Conservation (phyloP, 2,329 filamentous ascomycete species). For the Fusarium sublunatum region DNA sequence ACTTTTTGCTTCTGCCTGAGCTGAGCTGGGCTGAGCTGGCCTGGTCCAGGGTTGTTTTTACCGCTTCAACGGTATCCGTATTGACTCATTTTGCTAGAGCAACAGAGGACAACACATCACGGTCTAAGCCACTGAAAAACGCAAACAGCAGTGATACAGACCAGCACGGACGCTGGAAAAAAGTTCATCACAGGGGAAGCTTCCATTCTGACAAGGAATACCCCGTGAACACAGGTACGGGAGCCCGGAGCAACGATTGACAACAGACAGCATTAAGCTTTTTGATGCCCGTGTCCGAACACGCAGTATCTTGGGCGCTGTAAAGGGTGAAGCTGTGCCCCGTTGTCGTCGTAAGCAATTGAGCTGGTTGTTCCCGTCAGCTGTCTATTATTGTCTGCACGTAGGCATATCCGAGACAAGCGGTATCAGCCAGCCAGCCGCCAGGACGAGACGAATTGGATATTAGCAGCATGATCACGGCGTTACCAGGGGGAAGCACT, state of each 20-base stretch:
- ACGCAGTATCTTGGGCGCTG: slow-evolving; percentile 18
- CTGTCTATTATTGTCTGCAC: slow-evolving; percentile 14
- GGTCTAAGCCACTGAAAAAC: slow-evolving; percentile 25
- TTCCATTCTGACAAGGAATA: slow-evolving; percentile 25
- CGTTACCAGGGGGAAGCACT: slow-evolving; percentile 7
- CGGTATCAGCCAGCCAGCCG: slow-evolving; percentile 24
- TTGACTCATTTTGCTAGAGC: slow-evolving; percentile 38
- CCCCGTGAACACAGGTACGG: slow-evolving; percentile 17
- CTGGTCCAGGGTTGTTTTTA: slow-evolving; percentile 29
- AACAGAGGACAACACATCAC: slow-evolving; percentile 38
- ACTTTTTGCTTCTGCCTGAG: slow-evolving; percentile 24
- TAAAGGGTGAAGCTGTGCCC: slow-evolving; percentile 18
- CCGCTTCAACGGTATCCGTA: slow-evolving; percentile 17
- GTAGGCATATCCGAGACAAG: slow-evolving; percentile 41
- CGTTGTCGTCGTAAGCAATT: slow-evolving; percentile 31
- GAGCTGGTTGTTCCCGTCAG: slow-evolving; percentile 21
- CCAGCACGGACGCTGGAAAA: slow-evolving; percentile 21
- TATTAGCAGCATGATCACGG: slow-evolving; percentile 12
- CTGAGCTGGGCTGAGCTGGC: slow-evolving; percentile 23
- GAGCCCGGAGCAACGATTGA: slow-evolving; percentile 26
- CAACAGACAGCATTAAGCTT: slow-evolving; percentile 26
- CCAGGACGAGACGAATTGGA: slow-evolving; percentile 13
- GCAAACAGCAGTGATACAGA: slow-evolving; percentile 16
- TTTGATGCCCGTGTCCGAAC: slow-evolving; percentile 13
- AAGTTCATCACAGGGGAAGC: slow-evolving; percentile 18